Evolutionary conservation across 2,329 filamentous ascomycete genomes (phyloP), one percentile per base, ranked within the genome.

Genomic region (Neofusicoccum sp.): DNA sequence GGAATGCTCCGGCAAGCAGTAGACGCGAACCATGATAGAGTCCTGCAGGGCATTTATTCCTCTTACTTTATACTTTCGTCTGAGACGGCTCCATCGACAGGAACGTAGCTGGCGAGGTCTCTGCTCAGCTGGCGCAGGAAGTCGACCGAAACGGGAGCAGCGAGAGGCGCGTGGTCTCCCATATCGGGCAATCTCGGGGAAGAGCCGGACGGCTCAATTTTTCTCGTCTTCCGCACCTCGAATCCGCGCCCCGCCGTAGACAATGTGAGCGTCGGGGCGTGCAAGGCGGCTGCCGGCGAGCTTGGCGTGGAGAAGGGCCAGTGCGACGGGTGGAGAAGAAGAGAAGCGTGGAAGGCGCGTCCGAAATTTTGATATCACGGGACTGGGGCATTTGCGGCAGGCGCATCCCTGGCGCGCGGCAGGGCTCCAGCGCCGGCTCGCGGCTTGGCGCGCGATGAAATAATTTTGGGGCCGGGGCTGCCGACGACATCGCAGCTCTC

Each of bases 51-150:
- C 20, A 4, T 12, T 41, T 9, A 4, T 24, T 41, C 41, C 9
- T 49, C 59, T 61, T 61, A 61, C 59, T 61, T 49, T 41, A 56
- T 45, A 41, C 40, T 57, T 28, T 61, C 49, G n/a, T 57, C 51
- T 8, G 59, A 40, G 20, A 61, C 28, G 6, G 41, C 59, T 2
- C 26, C 41, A 12, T 26, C 45, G 16, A 16, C 51, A 6, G 59
- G 59, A 33, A 61, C 38, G n/a, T 48, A 45, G 30, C 30, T 47
- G 38, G 26, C 14, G 24, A 61, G 26, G 43, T 61, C 49, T 28
- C 47, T 54, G 59, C 59, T 61, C n/a, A 61, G 43, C 6, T 30
- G 41, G 40, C 51, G 59, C 7, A 61, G 59, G 31, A 48, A 47
- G 40, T 53, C 36, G 11, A 60, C n/a, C 12, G 48, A 43, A 12